Conservation (phyloP, 164 flowering plant genomes). For the Stephania cephalantha region DNA sequence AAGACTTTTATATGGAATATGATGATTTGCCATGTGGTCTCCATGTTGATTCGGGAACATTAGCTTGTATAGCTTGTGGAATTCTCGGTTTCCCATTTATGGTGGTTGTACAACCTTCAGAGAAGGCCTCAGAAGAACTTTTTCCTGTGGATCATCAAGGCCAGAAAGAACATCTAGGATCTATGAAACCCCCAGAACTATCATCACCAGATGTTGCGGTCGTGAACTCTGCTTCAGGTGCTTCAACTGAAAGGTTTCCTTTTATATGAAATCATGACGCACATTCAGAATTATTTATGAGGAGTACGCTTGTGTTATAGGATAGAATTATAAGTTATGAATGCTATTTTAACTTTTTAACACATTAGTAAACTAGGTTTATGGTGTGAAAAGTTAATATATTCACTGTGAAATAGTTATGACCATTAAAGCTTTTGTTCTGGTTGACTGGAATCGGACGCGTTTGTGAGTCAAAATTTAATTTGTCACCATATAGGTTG, state of each 20-base stretch:
- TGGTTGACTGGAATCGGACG: too few relatives aligned
- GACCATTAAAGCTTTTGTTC: too few relatives aligned
- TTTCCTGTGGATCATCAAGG: slow-evolving; percentile 22
- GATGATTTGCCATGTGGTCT: slow-evolving; percentile 73
- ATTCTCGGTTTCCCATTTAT: slow-evolving; percentile 96
- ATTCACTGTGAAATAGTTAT: too few relatives aligned
- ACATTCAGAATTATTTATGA: neutral
- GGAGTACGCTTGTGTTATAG: neutral
- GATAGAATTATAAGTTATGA: too few relatives aligned
- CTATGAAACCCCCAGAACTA: slow-evolving; percentile 11
- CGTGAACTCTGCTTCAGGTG: slow-evolving; percentile 38
- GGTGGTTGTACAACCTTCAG: slow-evolving; percentile 84
- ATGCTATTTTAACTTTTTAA: too few relatives aligned
- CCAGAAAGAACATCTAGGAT: slow-evolving; percentile 15
- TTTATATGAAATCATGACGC: neutral
- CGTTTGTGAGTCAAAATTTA: too few relatives aligned
- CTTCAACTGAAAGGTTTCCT: slow-evolving; percentile 5
- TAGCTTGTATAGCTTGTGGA: slow-evolving; percentile 96
- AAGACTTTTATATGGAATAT: slow-evolving; percentile 46
- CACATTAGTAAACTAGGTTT: too few relatives aligned
- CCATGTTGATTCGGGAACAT: slow-evolving; percentile 82
- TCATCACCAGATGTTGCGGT: slow-evolving; percentile 12
- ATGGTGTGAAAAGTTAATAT: too few relatives aligned
- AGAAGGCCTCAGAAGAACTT: slow-evolving; percentile 33
- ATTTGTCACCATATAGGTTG: too few relatives aligned